Conservation (phyloP, 257 asterid species). For the Salvia hispanica region DNA sequence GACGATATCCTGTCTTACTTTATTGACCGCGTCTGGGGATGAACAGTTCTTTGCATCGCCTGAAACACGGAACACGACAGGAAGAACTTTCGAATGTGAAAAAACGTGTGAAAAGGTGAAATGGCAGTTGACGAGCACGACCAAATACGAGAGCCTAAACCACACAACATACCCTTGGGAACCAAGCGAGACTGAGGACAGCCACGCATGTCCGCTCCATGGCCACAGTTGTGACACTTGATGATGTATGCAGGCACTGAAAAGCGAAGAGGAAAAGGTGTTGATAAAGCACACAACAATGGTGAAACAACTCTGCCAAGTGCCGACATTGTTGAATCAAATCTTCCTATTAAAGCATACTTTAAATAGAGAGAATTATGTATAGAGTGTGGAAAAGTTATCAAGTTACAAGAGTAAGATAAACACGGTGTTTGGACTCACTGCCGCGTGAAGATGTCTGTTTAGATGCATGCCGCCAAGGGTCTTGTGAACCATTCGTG, state of each 20-base stretch:
- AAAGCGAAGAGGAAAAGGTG: conserved; percentile 22
- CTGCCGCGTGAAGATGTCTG: conserved; percentile 79
- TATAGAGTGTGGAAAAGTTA: background rate
- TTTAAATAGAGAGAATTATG: background rate
- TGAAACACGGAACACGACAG: conserved; percentile 37
- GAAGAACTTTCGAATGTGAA: too few species aligned
- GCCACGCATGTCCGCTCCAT: conserved; percentile 92
- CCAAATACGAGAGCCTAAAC: conserved; percentile 8
- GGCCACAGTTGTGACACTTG: conserved; percentile 92
- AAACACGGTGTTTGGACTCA: conserved; percentile 43
- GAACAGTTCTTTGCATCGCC: conserved; percentile 78
- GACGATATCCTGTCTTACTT: conserved; percentile 68
- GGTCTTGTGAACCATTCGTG: conserved; percentile 97
- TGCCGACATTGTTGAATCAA: background rate
- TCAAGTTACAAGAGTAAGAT: background rate
- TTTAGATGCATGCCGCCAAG: conserved; percentile 98
- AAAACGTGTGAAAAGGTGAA: too few species aligned
- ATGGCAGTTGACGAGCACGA: background rate
- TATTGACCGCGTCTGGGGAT: conserved; percentile 72
- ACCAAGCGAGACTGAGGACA: conserved; percentile 91
- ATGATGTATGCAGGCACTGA: conserved; percentile 90
- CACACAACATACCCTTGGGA: conserved; percentile 59
- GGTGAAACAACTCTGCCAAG: background rate
- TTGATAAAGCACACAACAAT: background rate
- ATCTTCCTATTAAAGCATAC: background rate